Evolutionary conservation across 2,329 filamentous ascomycete genomes (phyloP).

Genomic region (Arthroderma sp.): DNA sequence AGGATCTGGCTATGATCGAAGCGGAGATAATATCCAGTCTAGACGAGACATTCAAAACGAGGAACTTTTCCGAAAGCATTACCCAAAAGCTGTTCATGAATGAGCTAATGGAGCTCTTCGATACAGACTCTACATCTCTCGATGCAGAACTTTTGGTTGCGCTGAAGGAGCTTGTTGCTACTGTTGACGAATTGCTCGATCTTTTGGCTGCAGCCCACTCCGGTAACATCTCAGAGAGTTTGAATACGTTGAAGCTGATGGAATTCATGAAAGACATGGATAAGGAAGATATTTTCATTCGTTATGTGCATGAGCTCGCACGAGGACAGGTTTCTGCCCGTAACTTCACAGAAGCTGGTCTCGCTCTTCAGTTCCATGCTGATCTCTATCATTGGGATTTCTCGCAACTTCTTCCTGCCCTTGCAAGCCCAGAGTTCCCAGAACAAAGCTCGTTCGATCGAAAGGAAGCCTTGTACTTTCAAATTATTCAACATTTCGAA

Average conservation of each 20-base stretch:
- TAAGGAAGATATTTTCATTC: constrained; percentile 91
- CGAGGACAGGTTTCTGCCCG: constrained; percentile 60
- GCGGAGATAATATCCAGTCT: constrained; percentile 94
- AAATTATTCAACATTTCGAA: constrained; percentile 90
- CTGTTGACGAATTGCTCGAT: constrained; percentile 81
- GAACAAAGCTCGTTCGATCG: constrained; percentile 81
- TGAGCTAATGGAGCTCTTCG: constrained; percentile 72
- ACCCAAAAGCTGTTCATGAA: constrained; percentile 84
- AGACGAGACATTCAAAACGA: constrained; percentile 79
- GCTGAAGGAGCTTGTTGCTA: constrained; percentile 65
- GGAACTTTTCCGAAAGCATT: constrained; percentile 74
- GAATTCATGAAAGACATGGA: constrained; percentile 94
- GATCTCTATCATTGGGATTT: constrained; percentile 90
- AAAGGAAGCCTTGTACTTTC: constrained; percentile 82
- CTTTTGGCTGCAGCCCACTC: constrained; percentile 82
- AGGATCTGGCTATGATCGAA: constrained; percentile 81
- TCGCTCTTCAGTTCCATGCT: constrained; percentile 80
- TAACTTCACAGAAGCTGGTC: constrained; percentile 75
- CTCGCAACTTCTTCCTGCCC: constrained; percentile 49
- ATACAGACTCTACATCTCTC: constrained; percentile 51
- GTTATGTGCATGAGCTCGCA: constrained; percentile 87
- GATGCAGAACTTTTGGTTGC: constrained; percentile 50
- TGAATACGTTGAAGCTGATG: constrained; percentile 84
- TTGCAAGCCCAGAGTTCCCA: constrained; percentile 65
- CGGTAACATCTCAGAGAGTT: constrained; percentile 61